Percentiles rank a stretch among this genome's conserved stretches.
Evolutionary conservation across 768 basidiomycete species (phyloP).

Genomic region (Pleurotus djamor): DNA sequence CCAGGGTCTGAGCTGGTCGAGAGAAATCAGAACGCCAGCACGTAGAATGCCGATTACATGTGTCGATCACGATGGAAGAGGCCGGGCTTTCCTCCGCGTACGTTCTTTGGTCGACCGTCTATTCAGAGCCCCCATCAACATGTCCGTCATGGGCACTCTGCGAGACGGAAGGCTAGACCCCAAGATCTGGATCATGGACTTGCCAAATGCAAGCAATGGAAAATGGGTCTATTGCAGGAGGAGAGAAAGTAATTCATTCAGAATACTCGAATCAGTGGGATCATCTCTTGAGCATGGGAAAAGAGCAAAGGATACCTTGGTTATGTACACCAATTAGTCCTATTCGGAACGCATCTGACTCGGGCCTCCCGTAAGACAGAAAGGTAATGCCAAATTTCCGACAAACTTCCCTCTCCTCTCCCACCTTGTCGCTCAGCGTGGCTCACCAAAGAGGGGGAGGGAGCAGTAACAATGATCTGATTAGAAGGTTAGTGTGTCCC

Average conservation of each 20-base stretch:
- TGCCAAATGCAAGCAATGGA: too few species aligned
- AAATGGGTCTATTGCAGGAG: too few species aligned
- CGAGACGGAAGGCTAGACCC: too few species aligned
- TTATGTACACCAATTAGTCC: not conserved
- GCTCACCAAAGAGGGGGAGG: not conserved
- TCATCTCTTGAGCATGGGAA: conserved; percentile 5
- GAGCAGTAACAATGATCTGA: not conserved
- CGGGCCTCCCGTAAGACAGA: too few species aligned
- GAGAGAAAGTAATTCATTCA: too few species aligned
- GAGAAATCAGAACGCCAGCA: conserved; percentile 6
- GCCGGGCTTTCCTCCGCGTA: conserved; percentile 2
- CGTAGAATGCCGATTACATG: conserved; percentile 8
- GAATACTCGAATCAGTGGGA: conserved; percentile 1
- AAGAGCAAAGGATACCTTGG: not conserved
- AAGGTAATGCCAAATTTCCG: not conserved
- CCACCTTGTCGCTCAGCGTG: not conserved
- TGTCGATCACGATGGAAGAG: conserved; percentile 8
- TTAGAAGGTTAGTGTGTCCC: conserved; percentile 2
- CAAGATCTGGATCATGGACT: too few species aligned
- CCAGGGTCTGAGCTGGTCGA: not conserved
- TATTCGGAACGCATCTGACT: not conserved
- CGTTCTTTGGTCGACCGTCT: not conserved
- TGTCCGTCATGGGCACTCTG: not conserved
- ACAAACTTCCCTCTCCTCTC: conserved; percentile 6
- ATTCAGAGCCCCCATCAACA: not conserved